Percentiles rank a stretch among this genome's conserved stretches.
These are phyloP conservation scores for Alternaria triticina DNA, from an alignment of 2,329 filamentous ascomycete species.

Conservation along the genomic window DNA sequence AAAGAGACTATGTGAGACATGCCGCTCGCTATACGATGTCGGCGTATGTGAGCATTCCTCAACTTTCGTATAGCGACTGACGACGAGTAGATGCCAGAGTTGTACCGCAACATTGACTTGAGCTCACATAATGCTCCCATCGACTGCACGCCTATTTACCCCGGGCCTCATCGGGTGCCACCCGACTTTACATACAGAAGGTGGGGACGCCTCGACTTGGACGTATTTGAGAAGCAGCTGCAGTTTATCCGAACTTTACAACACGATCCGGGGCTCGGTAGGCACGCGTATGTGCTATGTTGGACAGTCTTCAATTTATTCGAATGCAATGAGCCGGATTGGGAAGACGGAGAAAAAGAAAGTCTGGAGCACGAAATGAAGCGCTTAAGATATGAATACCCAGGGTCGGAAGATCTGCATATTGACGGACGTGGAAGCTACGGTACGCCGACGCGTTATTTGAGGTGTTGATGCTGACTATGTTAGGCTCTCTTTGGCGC, in stretches of 20 bases:
- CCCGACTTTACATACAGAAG: not conserved
- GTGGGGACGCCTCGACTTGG: not conserved
- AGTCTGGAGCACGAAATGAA: not conserved
- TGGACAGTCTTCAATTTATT: not conserved
- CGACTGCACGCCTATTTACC: not conserved
- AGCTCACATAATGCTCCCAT: not conserved
- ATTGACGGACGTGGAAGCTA: not conserved
- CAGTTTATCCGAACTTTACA: not conserved
- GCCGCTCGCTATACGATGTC: not conserved
- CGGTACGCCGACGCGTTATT: not conserved
- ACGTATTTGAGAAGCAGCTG: not conserved
- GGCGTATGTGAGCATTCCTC: not conserved
- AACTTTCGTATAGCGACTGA: not conserved
- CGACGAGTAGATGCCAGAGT: not conserved
- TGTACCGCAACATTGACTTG: not conserved
- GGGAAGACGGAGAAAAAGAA: not conserved
- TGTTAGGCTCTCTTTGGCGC: not conserved
- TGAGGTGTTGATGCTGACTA: not conserved
- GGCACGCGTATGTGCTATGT: not conserved
- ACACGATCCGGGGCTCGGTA: not conserved
- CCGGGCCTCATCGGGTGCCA: not conserved
- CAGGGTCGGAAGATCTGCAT: not conserved
- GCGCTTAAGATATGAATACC: not conserved
- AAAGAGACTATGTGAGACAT: not conserved
- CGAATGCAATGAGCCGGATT: not conserved